Percentiles rank a stretch among this genome's conserved stretches.
Conservation (phyloP, 495 filamentous ascomycete genomes). For the Daldinia grandis region DNA sequence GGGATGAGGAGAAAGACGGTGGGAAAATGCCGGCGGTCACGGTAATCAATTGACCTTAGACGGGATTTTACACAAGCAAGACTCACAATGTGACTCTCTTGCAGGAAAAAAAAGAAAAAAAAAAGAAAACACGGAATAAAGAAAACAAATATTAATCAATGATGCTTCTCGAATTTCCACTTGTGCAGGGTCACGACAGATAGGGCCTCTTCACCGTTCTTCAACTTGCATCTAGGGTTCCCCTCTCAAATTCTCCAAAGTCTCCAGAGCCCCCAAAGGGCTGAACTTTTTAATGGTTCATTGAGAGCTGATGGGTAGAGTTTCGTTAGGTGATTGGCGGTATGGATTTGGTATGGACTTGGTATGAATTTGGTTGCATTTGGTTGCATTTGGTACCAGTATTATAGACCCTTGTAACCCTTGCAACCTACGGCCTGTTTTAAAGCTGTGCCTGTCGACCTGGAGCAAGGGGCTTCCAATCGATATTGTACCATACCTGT, state of each 20-base stretch:
- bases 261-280: slow-evolving; percentile 31
- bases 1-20: slow-evolving; percentile 5
- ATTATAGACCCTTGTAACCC: slow-evolving; percentile 28
- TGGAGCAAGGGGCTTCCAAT: slow-evolving; percentile 13
- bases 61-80: slow-evolving; percentile 17
- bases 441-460: slow-evolving; percentile 25
- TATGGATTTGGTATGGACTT: slow-evolving; percentile 14
- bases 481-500: background rate
- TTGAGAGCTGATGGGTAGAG: background rate
- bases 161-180: slow-evolving; percentile 25
- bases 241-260: slow-evolving; percentile 27
- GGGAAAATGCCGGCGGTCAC: slow-evolving; percentile 21
- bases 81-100: slow-evolving; percentile 14
- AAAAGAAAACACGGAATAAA: slow-evolving; percentile 1
- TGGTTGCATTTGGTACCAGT: slow-evolving; percentile 5
- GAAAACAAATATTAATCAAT: slow-evolving; percentile 35
- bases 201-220: slow-evolving; percentile 31
- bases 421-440: slow-evolving; percentile 19
- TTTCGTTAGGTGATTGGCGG: slow-evolving; percentile 34
- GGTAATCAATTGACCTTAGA: slow-evolving; percentile 18
- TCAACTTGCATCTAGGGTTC: background rate
- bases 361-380: background rate
- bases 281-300: slow-evolving; percentile 27
- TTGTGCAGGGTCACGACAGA: slow-evolving; percentile 25
- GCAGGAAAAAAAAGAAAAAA: slow-evolving; percentile 2